Evolutionary conservation across 2,329 filamentous ascomycete species (phyloP), one percentile per base, ranked within the genome.

Genomic region (Phialophora expanda): DNA sequence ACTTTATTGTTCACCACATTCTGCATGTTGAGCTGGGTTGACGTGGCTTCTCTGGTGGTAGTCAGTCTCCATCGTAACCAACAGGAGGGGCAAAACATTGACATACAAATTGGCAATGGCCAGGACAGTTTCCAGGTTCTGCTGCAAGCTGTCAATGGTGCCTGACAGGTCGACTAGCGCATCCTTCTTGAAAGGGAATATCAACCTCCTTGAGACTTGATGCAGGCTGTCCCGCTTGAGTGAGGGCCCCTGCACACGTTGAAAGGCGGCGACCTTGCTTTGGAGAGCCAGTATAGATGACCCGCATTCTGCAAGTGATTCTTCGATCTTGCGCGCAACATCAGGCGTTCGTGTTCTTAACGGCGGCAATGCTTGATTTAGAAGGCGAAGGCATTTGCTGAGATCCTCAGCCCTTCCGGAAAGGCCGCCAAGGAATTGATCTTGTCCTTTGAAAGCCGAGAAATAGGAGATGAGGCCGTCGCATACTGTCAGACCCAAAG

Each of bases 401-500:
- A 62, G 61, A 41, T 41, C 28, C 22, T 56, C 53, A 5, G 24
- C 28, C 30, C 28, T 62, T 32, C n/a, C 8, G n/a, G 61, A 44
- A 20, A 62, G 51, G 20, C 12, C 32, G 32, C 56, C 41, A 7
- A 62, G 51, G 38, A 56, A 62, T 50, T 62, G 61, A 12, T 6
- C 1, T 38, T 62, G 53, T 24, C 61, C 61, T 32, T 56, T 62
- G 28, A 30, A 57, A 28, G 53, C 51, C 14, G 50, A 48, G 17
- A 26, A 26, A 24, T 62, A 62, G 12, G 61, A 56, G 8, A 57
- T 34, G 11, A 62, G 26, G 61, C 61, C 53, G 9, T 62, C n/a
- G 32, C 61, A 62, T 8, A 62, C 61, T 20, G 53, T 44, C 51
- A 62, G 17, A 24, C 61, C 61, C 11, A 62, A 50, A 14, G 61